phyloP scores from a whole-genome alignment of 805 yeast genomes.

The Brettanomyces sp. region DNA sequence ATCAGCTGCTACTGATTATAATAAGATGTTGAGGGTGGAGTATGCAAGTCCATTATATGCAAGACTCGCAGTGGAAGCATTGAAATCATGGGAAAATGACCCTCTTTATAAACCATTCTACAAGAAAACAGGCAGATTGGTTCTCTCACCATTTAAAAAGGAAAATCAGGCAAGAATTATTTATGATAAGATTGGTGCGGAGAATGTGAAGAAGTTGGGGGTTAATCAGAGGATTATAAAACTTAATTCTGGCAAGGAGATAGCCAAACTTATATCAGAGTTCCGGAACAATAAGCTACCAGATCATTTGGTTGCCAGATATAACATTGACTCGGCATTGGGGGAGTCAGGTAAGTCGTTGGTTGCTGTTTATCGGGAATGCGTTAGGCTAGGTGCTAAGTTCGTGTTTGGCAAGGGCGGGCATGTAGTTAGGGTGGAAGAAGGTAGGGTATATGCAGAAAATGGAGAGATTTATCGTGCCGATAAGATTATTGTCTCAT shows the following conservation, averaged over 20 bases:
- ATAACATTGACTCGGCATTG: slow-evolving; percentile 13
- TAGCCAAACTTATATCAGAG: slow-evolving; percentile 11
- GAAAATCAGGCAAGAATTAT: slow-evolving; percentile 22
- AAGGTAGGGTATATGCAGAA: slow-evolving; percentile 16
- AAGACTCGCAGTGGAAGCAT: slow-evolving; percentile 27
- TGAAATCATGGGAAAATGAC: slow-evolving; percentile 25
- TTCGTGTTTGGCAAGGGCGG: slow-evolving; percentile 19
- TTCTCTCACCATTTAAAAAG: slow-evolving; percentile 19
- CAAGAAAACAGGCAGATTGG: slow-evolving; percentile 20
- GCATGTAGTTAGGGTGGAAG: slow-evolving; percentile 10
- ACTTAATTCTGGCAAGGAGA: slow-evolving; percentile 9
- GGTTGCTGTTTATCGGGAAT: slow-evolving; percentile 20
- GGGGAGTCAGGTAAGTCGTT: slow-evolving; percentile 29
- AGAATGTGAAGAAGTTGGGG: slow-evolving; percentile 12
- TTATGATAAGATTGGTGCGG: slow-evolving; percentile 20
- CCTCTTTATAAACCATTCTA: slow-evolving; percentile 22
- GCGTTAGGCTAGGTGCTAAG: slow-evolving; percentile 25
- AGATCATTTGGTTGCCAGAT: slow-evolving; percentile 6
- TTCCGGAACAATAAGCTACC: slow-evolving; percentile 13
- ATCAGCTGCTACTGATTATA: slow-evolving; percentile 33
- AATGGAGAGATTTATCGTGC: slow-evolving; percentile 20
- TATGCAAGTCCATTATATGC: slow-evolving; percentile 19
- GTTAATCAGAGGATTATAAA: slow-evolving; percentile 18
- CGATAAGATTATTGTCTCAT: slow-evolving; percentile 24
- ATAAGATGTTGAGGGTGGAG: slow-evolving; percentile 28